Evolutionary conservation across 306 rosid genomes (phyloP).

Genomic region (Oxytropis ochrocephala): DNA sequence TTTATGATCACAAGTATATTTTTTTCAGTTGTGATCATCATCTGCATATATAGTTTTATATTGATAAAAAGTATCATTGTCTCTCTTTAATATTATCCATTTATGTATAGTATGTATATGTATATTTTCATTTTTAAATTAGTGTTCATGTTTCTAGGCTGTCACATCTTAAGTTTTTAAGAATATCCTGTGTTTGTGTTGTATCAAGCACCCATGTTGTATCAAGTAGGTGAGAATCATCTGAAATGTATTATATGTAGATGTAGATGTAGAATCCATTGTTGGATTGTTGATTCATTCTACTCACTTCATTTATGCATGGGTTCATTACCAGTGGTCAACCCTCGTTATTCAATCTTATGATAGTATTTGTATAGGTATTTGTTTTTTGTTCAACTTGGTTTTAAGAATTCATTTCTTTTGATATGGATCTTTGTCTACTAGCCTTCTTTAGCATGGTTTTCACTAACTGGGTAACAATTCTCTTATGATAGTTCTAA

Average conservation of each 20-base stretch:
- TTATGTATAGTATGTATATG: too few species aligned
- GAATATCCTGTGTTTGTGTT: background rate
- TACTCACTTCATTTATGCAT: background rate
- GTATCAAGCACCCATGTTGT: background rate
- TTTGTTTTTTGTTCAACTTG: background rate
- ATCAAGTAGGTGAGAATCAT: background rate
- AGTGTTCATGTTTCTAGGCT: background rate
- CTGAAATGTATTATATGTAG: conserved; percentile 1
- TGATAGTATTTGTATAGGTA: background rate
- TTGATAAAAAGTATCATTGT: too few species aligned
- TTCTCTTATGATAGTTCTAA: conserved; percentile 52
- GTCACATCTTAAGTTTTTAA: background rate
- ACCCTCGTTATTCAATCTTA: background rate
- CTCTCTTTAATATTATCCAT: too few species aligned
- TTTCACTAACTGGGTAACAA: conserved; percentile 20
- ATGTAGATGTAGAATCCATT: background rate
- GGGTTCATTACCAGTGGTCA: background rate
- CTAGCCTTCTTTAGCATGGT: background rate
- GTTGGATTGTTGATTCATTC: background rate
- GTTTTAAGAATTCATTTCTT: background rate
- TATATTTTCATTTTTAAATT: too few species aligned
- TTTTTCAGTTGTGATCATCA: too few species aligned
- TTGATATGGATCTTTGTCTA: background rate
- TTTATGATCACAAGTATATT: too few species aligned
- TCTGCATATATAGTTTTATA: too few species aligned